A percentile compares a stretch with the other conserved stretches of the same genome.
Conservation (phyloP, 495 filamentous ascomycete species). For the Astrothelium macrocarpum region DNA sequence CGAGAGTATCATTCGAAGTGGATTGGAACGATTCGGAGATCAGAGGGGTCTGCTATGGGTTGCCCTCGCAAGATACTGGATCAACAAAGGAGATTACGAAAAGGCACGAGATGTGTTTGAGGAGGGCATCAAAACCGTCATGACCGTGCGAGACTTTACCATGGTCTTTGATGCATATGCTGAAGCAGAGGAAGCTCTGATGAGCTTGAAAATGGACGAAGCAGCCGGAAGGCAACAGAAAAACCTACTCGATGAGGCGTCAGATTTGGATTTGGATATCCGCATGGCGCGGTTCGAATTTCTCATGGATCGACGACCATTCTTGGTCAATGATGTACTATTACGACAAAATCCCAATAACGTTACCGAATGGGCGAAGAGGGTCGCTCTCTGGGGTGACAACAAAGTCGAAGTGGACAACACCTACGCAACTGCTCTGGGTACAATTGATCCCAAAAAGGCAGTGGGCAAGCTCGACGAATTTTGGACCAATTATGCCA, state of each 20-base stretch:
- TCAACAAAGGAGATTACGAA: conserved; percentile 84
- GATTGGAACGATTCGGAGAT: conserved; percentile 85
- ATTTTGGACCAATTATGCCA: conserved; percentile 95
- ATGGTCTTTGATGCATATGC: conserved; percentile 92
- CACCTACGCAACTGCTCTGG: conserved; percentile 92
- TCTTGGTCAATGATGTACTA: conserved; percentile 93
- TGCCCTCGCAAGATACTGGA: conserved; percentile 94
- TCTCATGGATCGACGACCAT: conserved; percentile 92
- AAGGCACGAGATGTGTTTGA: conserved; percentile 87
- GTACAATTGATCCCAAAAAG: conserved; percentile 86
- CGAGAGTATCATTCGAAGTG: conserved; percentile 86
- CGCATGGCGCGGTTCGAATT: conserved; percentile 98
- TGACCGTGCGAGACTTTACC: conserved; percentile 98
- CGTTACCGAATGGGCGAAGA: conserved; percentile 94
- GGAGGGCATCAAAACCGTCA: conserved; percentile 93
- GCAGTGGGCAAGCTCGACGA: conserved; percentile 90
- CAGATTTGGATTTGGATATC: conserved; percentile 93
- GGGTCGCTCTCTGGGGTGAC: conserved; percentile 88
- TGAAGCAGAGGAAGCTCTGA: conserved; percentile 96
- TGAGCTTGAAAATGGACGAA: conserved; percentile 79
- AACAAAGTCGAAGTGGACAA: conserved; percentile 86
- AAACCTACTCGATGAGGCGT: conserved; percentile 68
- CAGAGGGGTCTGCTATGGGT: conserved; percentile 96
- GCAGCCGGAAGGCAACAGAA: conserved; percentile 75
- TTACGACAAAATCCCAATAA: conserved; percentile 95